Base-by-base conservation (phyloP, 2,329 filamentous ascomycete genomes). In the Hymenoscyphus infarciens region DNA sequence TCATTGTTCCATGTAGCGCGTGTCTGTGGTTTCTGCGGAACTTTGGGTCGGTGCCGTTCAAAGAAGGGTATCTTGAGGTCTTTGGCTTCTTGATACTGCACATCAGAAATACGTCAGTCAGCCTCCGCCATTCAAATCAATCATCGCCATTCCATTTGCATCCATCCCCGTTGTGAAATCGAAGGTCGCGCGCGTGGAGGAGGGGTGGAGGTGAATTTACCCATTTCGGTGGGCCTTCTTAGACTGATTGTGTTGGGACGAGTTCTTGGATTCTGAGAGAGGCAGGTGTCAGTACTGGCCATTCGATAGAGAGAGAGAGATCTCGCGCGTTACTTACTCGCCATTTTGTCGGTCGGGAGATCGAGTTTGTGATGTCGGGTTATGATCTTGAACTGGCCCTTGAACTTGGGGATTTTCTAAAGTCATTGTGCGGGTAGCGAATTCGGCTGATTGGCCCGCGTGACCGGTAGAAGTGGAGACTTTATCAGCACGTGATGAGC, bases 1-100 rank as follows among this genome's bases (percentile, higher is more conserved):
- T 96, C 86, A 91, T 92, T 79, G 93, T 99, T 81, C 95, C 95
- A 86, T 98, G 95, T 71, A 98, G 92, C 81, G 95, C 95, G 87
- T 99, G 94, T 86, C 92, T 92, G 86, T 99, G 95, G 87, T 99
- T 99, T 83, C 95, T 90, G 82, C 95, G 90, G 87, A 99, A 99
- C 89, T 99, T 99, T 79, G 95, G 93, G 84, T 99, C 95, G 80
- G 92, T 95, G 76, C 95, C 95, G 80, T 97, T 97, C 77, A 99
- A 89, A 75, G 94, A 98, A 72, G 95, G 95, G 85, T 99, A 99
- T 85, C 95, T 88, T 82, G 93, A 88, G 78, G 95, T 98, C 88
- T 97, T 97, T 72, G 95, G 95, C 90, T 97, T 98, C 90, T 98
- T 98, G 88, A 99, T 99, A 84, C 94, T 97, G 79, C 74, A 65